Base-by-base conservation (phyloP, 495 filamentous ascomycete species). In the Aspergillus affinis region DNA sequence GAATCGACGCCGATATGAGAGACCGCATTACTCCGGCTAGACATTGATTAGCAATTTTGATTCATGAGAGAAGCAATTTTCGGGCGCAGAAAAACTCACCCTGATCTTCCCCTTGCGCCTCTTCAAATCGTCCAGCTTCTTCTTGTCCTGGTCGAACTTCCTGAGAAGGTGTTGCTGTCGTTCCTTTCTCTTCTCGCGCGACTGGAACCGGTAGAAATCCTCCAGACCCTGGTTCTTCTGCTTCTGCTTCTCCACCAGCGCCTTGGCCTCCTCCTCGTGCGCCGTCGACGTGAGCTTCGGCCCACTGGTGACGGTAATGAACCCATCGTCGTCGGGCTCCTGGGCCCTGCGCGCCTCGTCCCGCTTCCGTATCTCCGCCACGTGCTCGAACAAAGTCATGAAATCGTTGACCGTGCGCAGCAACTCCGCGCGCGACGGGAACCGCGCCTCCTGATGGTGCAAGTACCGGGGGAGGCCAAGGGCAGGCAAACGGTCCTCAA, bases 161-260 rank as follows among this genome's bases (percentile, higher is more conserved):
- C 51, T 72, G 46, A 81, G 69, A 66, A 97, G 73, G 62, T 90
- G 83, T 19, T 81, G 79, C 71, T 91, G 90, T 62, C 86, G 82
- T 65, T 85, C 85, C 82, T 98, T 98, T 78, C 86, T 86, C 78
- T 88, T 88, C 79, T 98, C 93, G 51, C 93, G 77, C 62, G 84
- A 81, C 82, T 98, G 94, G 80, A 97, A 98, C 59, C 92, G 85
- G 72, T 98, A 98, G 72, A 98, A 98, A 66, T 91, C 88, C 36
- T 83, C 83, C 63, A 86, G 73, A 8, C 86, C 88, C 66, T 82
- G 79, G 49, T 81, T 75, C 75, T 82, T 85, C 77, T 92, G 86
- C 69, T 89, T 80, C 82, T 91, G 86, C 79, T 85, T 86, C 74
- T 86, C 83, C 61, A 84, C 83, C 65, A 87, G 80, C 68, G 84